Evolutionary conservation across 441 rosid species (phyloP), one percentile per base, ranked within the genome.

Genomic region (Populus trichocarpa): DNA sequence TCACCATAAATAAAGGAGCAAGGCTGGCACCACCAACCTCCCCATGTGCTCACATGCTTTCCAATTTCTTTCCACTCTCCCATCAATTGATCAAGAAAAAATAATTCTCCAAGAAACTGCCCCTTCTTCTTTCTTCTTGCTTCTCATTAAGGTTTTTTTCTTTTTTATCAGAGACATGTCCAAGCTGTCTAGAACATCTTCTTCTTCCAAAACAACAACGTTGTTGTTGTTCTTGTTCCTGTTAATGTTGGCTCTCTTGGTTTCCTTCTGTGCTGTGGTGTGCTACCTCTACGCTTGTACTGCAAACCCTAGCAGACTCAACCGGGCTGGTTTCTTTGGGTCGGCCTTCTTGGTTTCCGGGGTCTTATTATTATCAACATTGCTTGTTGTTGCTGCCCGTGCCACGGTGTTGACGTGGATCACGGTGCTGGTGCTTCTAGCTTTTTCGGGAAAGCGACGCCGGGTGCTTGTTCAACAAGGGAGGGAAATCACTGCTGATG

Each of bases 401-500:
- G 89, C 85, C 79, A 82, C 86, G 40, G 40, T 89, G 80, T 67
- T 89, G 81, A 79, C 85, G 3, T 87, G 90, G 92, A 86, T 89
- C 74, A 83, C 89, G 5, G 81, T 87, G 35, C 75, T 89, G 50
- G n/a, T 53, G 61, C 61, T 53, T 53, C 50, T 40, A 40, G 50
- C 50, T 18, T 13, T 53, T 53, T n/a, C 11, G 87, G 90, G 61
- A 86, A 40, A 83, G 68, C 85, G 87, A 8, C 83, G 87, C 46
- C 77, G 84, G 11, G 83, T 85, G 64, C 87, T 89, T 2, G 92
- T 82, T 63, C 81, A 73, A 14, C 86, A 75, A 14, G 89, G 92
- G 42, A 84, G 81, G 74, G 84, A 83, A 84, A 89, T 89, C 72
- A 83, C 89, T 18, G 14, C 83, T 0, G 89, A 87, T 23, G 79